A percentile compares a stretch with the other conserved stretches of the same genome.
phyloP scores from a whole-genome alignment of 768 basidiomycete species.

The Boletus patriciae region DNA sequence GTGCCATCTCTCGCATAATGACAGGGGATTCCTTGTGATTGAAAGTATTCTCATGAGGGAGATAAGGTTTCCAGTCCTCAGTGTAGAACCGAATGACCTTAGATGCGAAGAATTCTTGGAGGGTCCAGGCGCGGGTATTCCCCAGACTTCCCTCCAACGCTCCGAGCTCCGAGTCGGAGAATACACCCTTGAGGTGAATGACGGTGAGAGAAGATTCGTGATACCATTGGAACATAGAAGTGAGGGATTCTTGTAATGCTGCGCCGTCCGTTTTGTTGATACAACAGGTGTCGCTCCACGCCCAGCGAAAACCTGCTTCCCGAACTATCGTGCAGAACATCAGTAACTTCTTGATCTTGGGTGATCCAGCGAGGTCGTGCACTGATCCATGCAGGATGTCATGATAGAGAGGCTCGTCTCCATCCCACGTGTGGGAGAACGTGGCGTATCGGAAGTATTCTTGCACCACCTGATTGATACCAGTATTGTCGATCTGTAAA shows the following conservation, averaged over 20 bases:
- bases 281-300: constrained; percentile 28
- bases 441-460: constrained; percentile 22
- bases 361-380: constrained; percentile 6
- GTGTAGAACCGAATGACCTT: constrained; percentile 24
- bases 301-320: constrained; percentile 21
- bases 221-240: constrained; percentile 32
- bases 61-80: constrained; percentile 25
- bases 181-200: constrained; percentile 22
- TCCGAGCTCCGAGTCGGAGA: constrained; percentile 3
- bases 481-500: background rate
- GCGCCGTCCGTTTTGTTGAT: constrained; percentile 21
- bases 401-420: constrained; percentile 18
- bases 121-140: constrained; percentile 28
- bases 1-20: constrained; percentile 24
- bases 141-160: constrained; percentile 16
- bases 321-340: constrained; percentile 18
- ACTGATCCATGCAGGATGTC: constrained; percentile 12
- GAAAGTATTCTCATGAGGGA: background rate
- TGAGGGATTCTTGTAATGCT: constrained; percentile 22
- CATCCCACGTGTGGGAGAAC: constrained; percentile 26
- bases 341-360: constrained; percentile 11
- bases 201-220: constrained; percentile 23
- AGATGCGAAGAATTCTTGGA: constrained; percentile 27
- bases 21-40: constrained; percentile 21
- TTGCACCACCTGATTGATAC: constrained; percentile 3